Percentiles rank a stretch among this genome's conserved stretches.
These are phyloP conservation scores for Tilletia walkeri DNA, from an alignment of 1,284 basidiomycete species.

Conservation along the genomic window DNA sequence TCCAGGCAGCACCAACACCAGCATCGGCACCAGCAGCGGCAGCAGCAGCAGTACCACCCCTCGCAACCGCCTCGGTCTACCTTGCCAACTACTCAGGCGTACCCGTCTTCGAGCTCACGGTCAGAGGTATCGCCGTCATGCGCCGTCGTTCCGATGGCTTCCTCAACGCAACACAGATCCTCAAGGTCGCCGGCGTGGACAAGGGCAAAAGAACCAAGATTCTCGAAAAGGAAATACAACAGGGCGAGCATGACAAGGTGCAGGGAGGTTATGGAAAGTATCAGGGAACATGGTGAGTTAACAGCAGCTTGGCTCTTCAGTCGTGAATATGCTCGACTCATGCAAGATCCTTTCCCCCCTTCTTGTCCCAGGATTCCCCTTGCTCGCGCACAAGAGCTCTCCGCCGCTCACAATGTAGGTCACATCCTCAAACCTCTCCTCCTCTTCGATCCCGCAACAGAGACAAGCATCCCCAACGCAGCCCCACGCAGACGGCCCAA, in stretches of 20 bases:
- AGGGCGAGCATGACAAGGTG: slow-evolving; percentile 95
- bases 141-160: slow-evolving; percentile 87
- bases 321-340: background rate
- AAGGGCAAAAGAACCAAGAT: slow-evolving; percentile 96
- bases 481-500: slow-evolving; percentile 25
- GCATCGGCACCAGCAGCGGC: background rate
- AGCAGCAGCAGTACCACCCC: background rate
- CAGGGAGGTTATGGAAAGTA: slow-evolving; percentile 99
- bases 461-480: slow-evolving; percentile 38
- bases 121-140: slow-evolving; percentile 98
- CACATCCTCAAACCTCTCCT: slow-evolving; percentile 53
- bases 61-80: slow-evolving; percentile 37
- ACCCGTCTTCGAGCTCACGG: slow-evolving; percentile 61
- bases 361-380: slow-evolving; percentile 38
- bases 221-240: slow-evolving; percentile 92
- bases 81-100: slow-evolving; percentile 57
- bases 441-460: slow-evolving; percentile 50
- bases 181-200: slow-evolving; percentile 97
- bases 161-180: slow-evolving; percentile 93
- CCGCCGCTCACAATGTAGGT: slow-evolving; percentile 51
- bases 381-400: slow-evolving; percentile 49
- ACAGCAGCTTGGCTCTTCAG: background rate
- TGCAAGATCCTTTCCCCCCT: background rate
- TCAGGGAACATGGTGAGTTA: slow-evolving; percentile 88
- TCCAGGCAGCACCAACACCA: background rate